Evolutionary conservation across 2,329 filamentous ascomycete genomes (phyloP).

Genomic region (Cercospora zeina): DNA sequence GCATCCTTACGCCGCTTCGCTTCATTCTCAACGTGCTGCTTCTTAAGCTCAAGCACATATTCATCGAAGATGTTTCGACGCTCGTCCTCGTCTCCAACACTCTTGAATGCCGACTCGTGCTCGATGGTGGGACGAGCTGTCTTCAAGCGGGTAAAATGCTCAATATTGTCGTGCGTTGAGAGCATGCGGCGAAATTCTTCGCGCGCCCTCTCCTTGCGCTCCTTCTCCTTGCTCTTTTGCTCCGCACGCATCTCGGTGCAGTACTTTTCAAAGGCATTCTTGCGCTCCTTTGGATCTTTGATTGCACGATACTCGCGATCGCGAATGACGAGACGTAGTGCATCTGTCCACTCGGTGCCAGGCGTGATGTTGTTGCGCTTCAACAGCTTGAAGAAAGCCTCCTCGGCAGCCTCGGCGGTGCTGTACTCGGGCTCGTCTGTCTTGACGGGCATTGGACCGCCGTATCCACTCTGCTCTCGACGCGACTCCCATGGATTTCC

Average conservation of each 20-base stretch:
- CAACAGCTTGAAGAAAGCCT: slow-evolving; percentile 87
- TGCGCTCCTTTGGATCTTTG: slow-evolving; percentile 87
- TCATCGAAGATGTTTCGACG: slow-evolving; percentile 89
- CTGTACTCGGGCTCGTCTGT: slow-evolving; percentile 66
- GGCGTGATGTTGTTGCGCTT: slow-evolving; percentile 81
- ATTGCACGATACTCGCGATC: slow-evolving; percentile 92
- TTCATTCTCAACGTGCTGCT: slow-evolving; percentile 74
- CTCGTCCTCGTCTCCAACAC: slow-evolving; percentile 82
- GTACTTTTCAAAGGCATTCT: slow-evolving; percentile 91
- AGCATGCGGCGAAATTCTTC: slow-evolving; percentile 96
- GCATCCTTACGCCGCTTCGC: slow-evolving; percentile 71
- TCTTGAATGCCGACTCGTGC: slow-evolving; percentile 91
- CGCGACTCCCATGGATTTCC: slow-evolving; percentile 38
- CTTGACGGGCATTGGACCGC: slow-evolving; percentile 40
- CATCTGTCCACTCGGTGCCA: slow-evolving; percentile 91
- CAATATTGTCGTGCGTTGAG: slow-evolving; percentile 93
- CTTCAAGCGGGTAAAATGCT: slow-evolving; percentile 95
- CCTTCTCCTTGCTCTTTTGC: slow-evolving; percentile 92
- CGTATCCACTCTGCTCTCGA: slow-evolving; percentile 38
- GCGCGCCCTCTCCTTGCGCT: slow-evolving; percentile 86
- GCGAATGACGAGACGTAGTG: slow-evolving; percentile 79
- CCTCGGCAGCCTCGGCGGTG: slow-evolving; percentile 82
- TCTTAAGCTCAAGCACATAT: slow-evolving; percentile 83
- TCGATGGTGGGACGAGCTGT: slow-evolving; percentile 92
- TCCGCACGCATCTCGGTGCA: slow-evolving; percentile 84